phyloP scores from a whole-genome alignment of 768 basidiomycete genomes.

The Rhizopogon roseolus region DNA sequence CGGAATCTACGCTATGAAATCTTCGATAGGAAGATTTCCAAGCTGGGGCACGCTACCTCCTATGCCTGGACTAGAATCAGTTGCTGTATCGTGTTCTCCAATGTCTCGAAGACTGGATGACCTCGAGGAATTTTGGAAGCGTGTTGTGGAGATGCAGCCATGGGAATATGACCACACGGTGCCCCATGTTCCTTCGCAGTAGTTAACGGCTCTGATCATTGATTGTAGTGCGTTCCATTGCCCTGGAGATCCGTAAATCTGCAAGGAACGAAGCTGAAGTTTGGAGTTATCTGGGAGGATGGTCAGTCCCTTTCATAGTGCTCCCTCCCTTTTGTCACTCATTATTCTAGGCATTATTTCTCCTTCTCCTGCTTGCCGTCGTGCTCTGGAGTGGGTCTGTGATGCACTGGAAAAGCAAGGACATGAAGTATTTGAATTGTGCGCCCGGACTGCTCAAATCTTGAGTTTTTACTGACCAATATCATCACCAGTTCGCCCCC shows the following conservation, averaged over 20 bases:
- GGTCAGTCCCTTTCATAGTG: slow-evolving; percentile 21
- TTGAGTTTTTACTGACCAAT: not conserved
- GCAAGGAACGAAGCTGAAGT: slow-evolving; percentile 29
- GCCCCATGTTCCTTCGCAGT: slow-evolving; percentile 1
- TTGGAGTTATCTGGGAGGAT: slow-evolving; percentile 38
- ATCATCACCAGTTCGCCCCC: slow-evolving; percentile 34
- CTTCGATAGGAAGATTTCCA: slow-evolving; percentile 35
- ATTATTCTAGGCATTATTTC: slow-evolving; percentile 27
- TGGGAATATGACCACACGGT: slow-evolving; percentile 42
- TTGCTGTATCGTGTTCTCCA: slow-evolving; percentile 32
- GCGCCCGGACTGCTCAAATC: slow-evolving; percentile 2
- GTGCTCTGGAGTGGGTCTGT: slow-evolving; percentile 30
- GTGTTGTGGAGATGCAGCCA: slow-evolving; percentile 35
- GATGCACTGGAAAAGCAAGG: slow-evolving; percentile 32
- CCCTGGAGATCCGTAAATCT: slow-evolving; percentile 36
- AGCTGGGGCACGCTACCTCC: slow-evolving; percentile 23
- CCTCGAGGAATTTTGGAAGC: slow-evolving; percentile 38
- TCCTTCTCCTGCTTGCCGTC: slow-evolving; percentile 35
- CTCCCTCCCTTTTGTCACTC: not conserved
- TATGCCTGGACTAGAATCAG: slow-evolving; percentile 34
- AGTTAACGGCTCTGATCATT: not conserved
- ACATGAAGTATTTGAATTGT: slow-evolving; percentile 38
- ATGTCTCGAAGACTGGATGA: slow-evolving; percentile 39
- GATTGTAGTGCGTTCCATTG: slow-evolving; percentile 34
- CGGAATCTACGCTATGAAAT: slow-evolving; percentile 40